Conservation (phyloP, 208 protist genomes). For the Histomonas meleagridis region DNA sequence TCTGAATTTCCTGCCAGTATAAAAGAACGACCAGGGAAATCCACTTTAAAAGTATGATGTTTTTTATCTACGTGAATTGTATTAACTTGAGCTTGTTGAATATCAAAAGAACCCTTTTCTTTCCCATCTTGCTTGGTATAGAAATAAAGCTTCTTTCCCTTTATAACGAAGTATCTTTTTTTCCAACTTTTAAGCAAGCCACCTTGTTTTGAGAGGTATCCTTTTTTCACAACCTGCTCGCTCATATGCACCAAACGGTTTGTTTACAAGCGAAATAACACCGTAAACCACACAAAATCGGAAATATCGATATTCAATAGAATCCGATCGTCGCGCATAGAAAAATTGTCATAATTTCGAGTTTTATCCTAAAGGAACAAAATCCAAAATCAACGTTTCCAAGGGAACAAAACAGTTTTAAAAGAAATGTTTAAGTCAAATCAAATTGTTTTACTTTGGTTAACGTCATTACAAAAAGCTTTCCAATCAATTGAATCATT, state of each 20-base stretch:
- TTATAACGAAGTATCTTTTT: constrained; percentile 42
- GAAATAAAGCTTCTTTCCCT: background rate
- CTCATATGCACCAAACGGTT: background rate
- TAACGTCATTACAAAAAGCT: background rate
- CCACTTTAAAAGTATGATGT: constrained; percentile 12
- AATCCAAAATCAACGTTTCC: too few relatives aligned
- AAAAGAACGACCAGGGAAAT: background rate
- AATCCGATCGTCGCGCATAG: too few relatives aligned
- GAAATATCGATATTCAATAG: too few relatives aligned
- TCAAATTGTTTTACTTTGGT: background rate
- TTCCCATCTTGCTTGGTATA: background rate
- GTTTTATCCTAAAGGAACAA: too few relatives aligned
- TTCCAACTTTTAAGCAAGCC: constrained; percentile 40
- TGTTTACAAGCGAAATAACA: too few relatives aligned
- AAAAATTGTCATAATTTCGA: too few relatives aligned
- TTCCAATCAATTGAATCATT: background rate
- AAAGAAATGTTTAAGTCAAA: too few relatives aligned
- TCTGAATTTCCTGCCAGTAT: background rate
- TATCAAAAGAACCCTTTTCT: background rate
- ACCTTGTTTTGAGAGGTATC: constrained; percentile 38
- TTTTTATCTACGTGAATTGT: background rate
- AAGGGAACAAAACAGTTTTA: too few relatives aligned
- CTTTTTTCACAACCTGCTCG: background rate
- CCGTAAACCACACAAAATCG: too few relatives aligned
- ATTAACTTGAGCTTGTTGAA: background rate